A percentile compares a stretch with the other conserved stretches of the same genome.
Evolutionary conservation across 305 asterid species (phyloP).

Genomic region (Solanum hybrid): DNA sequence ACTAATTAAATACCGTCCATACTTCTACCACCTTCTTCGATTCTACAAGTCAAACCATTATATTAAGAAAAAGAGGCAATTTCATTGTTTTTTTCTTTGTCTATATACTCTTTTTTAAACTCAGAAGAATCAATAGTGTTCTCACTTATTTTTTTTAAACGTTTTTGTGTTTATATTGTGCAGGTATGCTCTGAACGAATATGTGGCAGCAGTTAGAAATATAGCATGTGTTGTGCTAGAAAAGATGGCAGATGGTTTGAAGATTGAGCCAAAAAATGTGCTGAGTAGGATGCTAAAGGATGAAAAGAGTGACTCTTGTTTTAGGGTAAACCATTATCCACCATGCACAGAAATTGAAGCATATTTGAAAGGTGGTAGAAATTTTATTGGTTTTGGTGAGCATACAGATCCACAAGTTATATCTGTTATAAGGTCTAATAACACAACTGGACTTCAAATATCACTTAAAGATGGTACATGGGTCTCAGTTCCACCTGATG

Average conservation of each 20-base stretch:
- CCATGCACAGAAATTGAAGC: constrained; percentile 38
- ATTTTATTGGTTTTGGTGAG: constrained; percentile 67
- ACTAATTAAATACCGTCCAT: background rate
- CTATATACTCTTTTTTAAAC: background rate
- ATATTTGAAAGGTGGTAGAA: constrained; percentile 24
- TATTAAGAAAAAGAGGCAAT: background rate
- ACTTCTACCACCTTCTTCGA: background rate
- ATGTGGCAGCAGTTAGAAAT: constrained; percentile 27
- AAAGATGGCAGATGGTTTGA: constrained; percentile 49
- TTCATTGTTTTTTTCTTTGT: background rate
- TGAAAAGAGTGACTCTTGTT: constrained; percentile 39
- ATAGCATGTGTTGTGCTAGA: constrained; percentile 54
- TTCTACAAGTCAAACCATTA: background rate
- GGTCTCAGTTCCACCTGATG: constrained; percentile 62
- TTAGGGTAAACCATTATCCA: constrained; percentile 66
- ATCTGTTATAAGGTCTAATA: constrained; percentile 61
- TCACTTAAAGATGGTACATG: constrained; percentile 48
- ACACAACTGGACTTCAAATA: constrained; percentile 58
- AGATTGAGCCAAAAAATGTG: constrained; percentile 12
- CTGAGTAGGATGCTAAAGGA: constrained; percentile 42
- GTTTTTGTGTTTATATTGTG: background rate
- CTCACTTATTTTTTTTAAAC: background rate
- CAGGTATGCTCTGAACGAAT: constrained; percentile 41
- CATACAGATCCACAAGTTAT: constrained; percentile 84
- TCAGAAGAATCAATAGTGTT: background rate